Evolutionary conservation across 2,329 filamentous ascomycete genomes (phyloP).

Genomic region (Berkeleyomyces basicola): DNA sequence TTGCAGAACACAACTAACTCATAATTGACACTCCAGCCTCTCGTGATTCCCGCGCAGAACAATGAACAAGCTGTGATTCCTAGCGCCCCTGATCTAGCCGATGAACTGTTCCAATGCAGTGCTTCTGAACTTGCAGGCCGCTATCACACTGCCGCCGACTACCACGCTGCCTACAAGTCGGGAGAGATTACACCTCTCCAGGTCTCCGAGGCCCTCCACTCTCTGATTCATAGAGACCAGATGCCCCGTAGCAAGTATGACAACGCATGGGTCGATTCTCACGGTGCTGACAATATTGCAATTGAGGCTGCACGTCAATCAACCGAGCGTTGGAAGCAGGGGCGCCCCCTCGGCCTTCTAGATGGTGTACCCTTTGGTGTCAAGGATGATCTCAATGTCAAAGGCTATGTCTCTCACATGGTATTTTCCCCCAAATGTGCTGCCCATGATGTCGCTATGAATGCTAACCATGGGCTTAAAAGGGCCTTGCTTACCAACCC

Average conservation of each 20-base stretch:
- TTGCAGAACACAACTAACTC: not conserved
- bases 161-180: conserved; percentile 55
- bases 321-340: conserved; percentile 52
- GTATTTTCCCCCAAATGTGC: conserved; percentile 32
- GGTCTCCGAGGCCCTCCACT: conserved; percentile 54
- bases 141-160: conserved; percentile 60
- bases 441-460: not conserved
- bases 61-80: conserved; percentile 17
- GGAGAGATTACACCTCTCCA: conserved; percentile 54
- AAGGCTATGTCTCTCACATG: conserved; percentile 50
- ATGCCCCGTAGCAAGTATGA: conserved; percentile 43
- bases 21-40: conserved; percentile 26
- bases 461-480: not conserved
- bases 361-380: conserved; percentile 73
- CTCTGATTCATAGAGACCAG: conserved; percentile 47
- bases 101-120: conserved; percentile 26
- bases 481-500: conserved; percentile 31
- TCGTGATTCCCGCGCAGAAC: conserved; percentile 34
- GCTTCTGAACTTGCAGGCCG: conserved; percentile 28
- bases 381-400: conserved; percentile 63
- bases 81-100: conserved; percentile 25
- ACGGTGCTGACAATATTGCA: conserved; percentile 38
- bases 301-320: conserved; percentile 55
- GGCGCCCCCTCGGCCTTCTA: conserved; percentile 48
- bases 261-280: conserved; percentile 54